Evolutionary conservation across 2,329 filamentous ascomycete genomes (phyloP).

Genomic region (Pseudocercospora eumusae): DNA sequence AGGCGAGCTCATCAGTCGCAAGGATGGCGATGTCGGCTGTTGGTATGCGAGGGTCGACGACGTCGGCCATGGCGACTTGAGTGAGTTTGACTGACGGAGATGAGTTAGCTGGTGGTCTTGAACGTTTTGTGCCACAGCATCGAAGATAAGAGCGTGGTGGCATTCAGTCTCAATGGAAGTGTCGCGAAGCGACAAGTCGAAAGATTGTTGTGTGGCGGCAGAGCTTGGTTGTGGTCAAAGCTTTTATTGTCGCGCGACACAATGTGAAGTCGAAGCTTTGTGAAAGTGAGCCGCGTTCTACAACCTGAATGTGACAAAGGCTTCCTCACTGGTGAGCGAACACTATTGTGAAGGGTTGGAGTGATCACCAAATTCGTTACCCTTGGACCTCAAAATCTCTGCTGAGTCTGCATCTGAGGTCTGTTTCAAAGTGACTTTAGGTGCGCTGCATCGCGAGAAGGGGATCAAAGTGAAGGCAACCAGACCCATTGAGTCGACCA

Average conservation of each 20-base stretch:
- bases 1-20: neutral
- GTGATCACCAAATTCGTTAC: neutral
- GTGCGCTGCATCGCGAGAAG: neutral
- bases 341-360: neutral
- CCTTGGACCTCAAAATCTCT: neutral
- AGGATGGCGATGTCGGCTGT: neutral
- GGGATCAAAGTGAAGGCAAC: neutral
- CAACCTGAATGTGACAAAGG: neutral
- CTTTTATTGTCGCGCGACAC: neutral
- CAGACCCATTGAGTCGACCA: neutral
- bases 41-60: neutral
- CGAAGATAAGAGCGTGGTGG: neutral
- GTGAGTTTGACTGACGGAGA: neutral
- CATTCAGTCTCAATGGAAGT: neutral
- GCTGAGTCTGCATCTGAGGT: neutral
- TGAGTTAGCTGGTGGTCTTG: neutral
- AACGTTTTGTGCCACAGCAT: neutral
- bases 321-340: neutral
- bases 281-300: neutral
- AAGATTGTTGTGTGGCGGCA: neutral
- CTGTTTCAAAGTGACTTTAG: neutral
- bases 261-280: neutral
- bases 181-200: neutral
- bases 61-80: neutral
- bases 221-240: neutral